These are phyloP conservation scores for Chlamydomonas reinhardtii DNA, from an alignment of 163 green algal genomes.

Conservation along the genomic window DNA sequence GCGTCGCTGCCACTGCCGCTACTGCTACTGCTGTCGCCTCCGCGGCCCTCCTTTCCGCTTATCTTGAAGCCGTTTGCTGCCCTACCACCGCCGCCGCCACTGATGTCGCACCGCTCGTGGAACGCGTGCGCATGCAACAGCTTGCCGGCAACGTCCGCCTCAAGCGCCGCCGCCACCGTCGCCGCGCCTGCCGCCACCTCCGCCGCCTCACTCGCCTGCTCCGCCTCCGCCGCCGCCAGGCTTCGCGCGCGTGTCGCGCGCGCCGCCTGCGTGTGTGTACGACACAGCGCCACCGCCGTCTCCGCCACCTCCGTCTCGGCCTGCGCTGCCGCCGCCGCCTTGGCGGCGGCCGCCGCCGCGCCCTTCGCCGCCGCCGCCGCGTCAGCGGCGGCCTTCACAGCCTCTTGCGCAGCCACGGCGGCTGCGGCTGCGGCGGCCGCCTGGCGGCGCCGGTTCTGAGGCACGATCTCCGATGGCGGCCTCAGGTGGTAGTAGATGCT, in stretches of 20 bases:
- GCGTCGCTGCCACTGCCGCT: no score
- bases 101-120: neutral
- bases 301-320: neutral
- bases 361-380: neutral
- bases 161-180: neutral
- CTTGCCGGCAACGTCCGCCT: neutral
- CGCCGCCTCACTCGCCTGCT: neutral
- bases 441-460: conserved; percentile 8
- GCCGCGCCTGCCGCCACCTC: neutral
- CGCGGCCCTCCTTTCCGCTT: neutral
- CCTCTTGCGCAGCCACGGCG: neutral
- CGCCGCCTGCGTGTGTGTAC: neutral
- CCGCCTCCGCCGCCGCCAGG: neutral
- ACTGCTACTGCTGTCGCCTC: no score
- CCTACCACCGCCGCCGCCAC: neutral
- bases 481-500: conserved; percentile 56
- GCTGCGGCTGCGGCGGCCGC: conserved; percentile 1
- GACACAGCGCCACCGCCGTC: neutral
- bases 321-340: neutral
- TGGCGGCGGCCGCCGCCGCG: neutral
- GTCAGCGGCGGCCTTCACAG: neutral
- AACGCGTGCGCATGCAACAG: neutral
- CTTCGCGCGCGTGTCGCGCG: neutral
- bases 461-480: neutral
- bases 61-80: no score